Conservation (phyloP, 768 basidiomycete species). For the Sarcodon aspratus region DNA sequence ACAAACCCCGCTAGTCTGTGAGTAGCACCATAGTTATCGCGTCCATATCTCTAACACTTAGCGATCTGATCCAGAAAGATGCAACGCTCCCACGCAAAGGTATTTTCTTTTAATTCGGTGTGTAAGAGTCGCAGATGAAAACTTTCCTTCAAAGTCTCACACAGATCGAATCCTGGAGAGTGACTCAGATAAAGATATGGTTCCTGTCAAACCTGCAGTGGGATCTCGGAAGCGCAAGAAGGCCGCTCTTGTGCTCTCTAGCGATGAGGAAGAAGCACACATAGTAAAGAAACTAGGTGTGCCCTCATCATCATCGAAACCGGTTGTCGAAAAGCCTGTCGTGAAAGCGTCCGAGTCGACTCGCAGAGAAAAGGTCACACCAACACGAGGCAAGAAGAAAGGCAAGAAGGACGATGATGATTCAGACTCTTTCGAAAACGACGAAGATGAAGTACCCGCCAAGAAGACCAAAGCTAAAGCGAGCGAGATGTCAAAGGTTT, state of each 20-base stretch:
- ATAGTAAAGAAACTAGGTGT: constrained; percentile 26
- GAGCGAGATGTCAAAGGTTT: constrained; percentile 11
- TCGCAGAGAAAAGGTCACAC: constrained; percentile 1
- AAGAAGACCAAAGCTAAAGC: constrained; percentile 8
- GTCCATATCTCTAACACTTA: not conserved
- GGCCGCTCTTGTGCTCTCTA: constrained; percentile 11
- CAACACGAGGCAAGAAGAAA: constrained; percentile 16
- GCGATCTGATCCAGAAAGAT: not conserved
- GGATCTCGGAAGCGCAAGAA: constrained; percentile 14
- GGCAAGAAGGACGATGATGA: constrained; percentile 21
- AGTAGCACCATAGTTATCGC: not conserved
- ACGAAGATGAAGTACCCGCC: constrained; percentile 4
- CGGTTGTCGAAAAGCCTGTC: constrained; percentile 4
- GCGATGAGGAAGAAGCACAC: constrained; percentile 15
- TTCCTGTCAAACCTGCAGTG: not conserved
- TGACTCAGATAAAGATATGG: constrained; percentile 8
- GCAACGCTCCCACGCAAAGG: not conserved
- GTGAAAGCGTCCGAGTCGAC: constrained; percentile 10
- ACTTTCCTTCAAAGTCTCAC: constrained; percentile 7
- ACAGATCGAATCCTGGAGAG: constrained; percentile 13
- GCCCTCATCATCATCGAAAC: constrained; percentile 1
- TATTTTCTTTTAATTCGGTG: not conserved
- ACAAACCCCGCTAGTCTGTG: not conserved
- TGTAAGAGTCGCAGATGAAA: not conserved
- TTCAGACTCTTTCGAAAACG: constrained; percentile 8